phyloP scores from a whole-genome alignment of 129 eudicot genomes.

The Gnaphalium uliginosum region DNA sequence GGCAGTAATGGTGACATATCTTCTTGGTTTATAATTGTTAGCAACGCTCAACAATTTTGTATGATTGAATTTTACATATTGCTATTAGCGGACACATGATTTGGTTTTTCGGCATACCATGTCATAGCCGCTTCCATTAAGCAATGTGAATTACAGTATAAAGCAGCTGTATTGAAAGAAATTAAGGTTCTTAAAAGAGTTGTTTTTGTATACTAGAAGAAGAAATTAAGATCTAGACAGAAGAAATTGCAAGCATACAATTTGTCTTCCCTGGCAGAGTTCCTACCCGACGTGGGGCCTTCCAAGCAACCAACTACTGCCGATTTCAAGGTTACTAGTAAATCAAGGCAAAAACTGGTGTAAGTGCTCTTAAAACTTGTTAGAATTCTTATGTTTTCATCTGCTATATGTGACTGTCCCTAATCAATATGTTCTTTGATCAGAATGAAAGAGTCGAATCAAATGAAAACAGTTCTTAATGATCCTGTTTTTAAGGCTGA shows the following conservation, averaged over 20 bases:
- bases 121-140: background rate
- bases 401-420: background rate
- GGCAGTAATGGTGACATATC: background rate
- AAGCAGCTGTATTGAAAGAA: background rate
- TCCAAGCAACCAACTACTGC: conserved; percentile 37
- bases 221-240: conserved; percentile 46
- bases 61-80: background rate
- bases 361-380: conserved; percentile 36
- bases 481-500: conserved; percentile 70
- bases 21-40: background rate
- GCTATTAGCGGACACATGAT: background rate
- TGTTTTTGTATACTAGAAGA: conserved; percentile 40
- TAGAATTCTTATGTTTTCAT: background rate
- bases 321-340: conserved; percentile 58
- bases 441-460: conserved; percentile 74
- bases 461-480: conserved; percentile 59
- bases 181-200: conserved; percentile 11
- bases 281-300: conserved; percentile 59
- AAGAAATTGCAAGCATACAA: conserved; percentile 81
- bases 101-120: background rate
- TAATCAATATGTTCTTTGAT: conserved; percentile 7
- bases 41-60: background rate
- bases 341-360: conserved; percentile 73
- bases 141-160: background rate
- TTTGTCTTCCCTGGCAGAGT: conserved; percentile 60